Conservation (phyloP, 352 stramenopile species). For the Pythium aristosporum region DNA sequence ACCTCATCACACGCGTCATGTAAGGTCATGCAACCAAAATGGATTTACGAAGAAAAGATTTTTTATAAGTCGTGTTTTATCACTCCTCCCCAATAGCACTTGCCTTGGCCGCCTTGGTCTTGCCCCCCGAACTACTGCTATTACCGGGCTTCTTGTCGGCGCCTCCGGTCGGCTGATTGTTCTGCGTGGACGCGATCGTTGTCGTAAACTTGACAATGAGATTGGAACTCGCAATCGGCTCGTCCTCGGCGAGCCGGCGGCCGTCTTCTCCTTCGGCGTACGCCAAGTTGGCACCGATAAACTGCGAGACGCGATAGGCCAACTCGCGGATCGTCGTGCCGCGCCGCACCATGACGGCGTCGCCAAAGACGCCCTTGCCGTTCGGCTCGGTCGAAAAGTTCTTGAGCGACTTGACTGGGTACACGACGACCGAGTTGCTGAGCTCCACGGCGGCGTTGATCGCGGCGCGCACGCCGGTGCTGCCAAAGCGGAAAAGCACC, state of each 20-base stretch:
- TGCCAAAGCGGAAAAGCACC: slow-evolving; percentile 89
- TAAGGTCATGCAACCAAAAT: background rate
- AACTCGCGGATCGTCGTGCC: slow-evolving; percentile 81
- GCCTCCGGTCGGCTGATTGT: slow-evolving; percentile 18
- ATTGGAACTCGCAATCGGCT: slow-evolving; percentile 54
- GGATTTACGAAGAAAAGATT: background rate
- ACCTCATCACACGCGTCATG: too few relatives aligned
- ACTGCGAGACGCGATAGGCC: slow-evolving; percentile 61
- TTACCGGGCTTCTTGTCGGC: slow-evolving; percentile 12
- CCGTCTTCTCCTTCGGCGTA: slow-evolving; percentile 84
- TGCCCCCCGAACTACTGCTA: slow-evolving; percentile 23
- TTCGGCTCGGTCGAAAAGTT: slow-evolving; percentile 73
- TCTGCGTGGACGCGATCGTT: slow-evolving; percentile 38
- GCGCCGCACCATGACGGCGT: slow-evolving; percentile 72
- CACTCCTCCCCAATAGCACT: slow-evolving; percentile 29
- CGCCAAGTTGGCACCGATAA: slow-evolving; percentile 70
- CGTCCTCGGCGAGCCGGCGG: slow-evolving; percentile 68
- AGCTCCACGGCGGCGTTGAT: slow-evolving; percentile 86
- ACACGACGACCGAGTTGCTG: slow-evolving; percentile 78
- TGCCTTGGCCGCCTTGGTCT: slow-evolving; percentile 28
- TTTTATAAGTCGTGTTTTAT: slow-evolving; percentile 3
- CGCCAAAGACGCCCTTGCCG: slow-evolving; percentile 71
- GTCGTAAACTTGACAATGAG: slow-evolving; percentile 82
- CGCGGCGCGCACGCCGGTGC: slow-evolving; percentile 78
- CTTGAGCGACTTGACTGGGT: slow-evolving; percentile 87